Evolutionary conservation across 768 basidiomycete species (phyloP), one percentile per base, ranked within the genome.

Genomic region (Pulveroboletus sp.): DNA sequence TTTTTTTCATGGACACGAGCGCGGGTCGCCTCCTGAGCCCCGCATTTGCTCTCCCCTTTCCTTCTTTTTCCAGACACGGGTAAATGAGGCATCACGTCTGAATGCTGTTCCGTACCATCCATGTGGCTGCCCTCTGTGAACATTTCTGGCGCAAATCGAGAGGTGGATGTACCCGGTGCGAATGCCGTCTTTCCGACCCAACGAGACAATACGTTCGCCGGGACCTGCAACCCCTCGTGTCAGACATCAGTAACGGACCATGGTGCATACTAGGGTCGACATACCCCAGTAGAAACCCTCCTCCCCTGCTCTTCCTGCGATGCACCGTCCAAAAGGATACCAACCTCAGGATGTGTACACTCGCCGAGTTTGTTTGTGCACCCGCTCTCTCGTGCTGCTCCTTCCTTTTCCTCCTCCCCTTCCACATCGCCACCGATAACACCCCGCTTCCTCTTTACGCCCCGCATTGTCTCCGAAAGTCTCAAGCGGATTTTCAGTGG

Each of bases 401-500:
- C 17, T 1, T 7, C 17, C 11, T n/a, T 7, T 1, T 14, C 17
- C 17, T 9, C 17, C 7, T 7, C 28, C 7, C 27, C 9, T 0
- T 14, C 17, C 17, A 5, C 42, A 21, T n/a, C 42, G 2, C 6
- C 41, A 13, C 26, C 43, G 0, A 24, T 41, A 8, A 4, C 44
- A 35, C 28, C 24, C 31, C 49, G 28, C 30, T 61, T 64, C 48
- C 62, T 33, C 45, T 66, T 62, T 54, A 38, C 5, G 4, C 39
- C 17, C 9, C 32, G 47, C 49, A 53, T n/a, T 7, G 26, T 10
- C 11, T 26, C 51, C 11, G 55, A 57, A 24, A 57, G 2, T 36
- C 30, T 56, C 6, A 55, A 5, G 5, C 10, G 26, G n/a, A 58
- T 57, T 47, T 39, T 56, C 4, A 50, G 28, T n/a, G 54, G 50